A percentile compares a stretch with the other conserved stretches of the same genome.
These are phyloP conservation scores for Raffaelea arxii DNA, from an alignment of 2,329 filamentous ascomycete genomes.

Conservation along the genomic window DNA sequence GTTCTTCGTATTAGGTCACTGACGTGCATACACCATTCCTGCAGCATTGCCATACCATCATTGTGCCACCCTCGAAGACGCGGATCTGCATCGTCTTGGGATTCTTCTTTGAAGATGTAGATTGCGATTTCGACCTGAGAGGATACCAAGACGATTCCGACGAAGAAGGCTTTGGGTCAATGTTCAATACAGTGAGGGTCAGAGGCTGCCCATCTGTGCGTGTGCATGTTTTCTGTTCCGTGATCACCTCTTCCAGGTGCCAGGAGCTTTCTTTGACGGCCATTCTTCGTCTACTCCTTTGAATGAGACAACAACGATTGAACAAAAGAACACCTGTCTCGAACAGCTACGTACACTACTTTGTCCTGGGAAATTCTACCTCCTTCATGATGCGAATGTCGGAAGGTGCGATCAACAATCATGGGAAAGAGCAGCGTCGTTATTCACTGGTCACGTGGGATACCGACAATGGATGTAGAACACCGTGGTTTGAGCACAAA, in stretches of 20 bases:
- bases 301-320: no score
- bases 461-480: no score
- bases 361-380: no score
- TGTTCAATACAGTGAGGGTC: conserved; percentile 2
- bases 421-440: no score
- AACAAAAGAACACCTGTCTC: no score
- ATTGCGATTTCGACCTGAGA: not conserved
- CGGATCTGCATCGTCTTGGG: not conserved
- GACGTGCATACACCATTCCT: not conserved
- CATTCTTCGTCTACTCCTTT: not conserved
- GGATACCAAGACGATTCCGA: not conserved
- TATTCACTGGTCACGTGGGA: no score
- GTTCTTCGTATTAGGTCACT: not conserved
- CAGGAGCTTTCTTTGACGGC: conserved; percentile 1
- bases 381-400: no score
- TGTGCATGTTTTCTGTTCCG: conserved; percentile 5
- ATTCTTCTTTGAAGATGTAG: not conserved
- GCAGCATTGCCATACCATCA: not conserved
- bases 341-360: no score
- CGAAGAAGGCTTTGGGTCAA: not conserved
- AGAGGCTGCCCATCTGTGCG: not conserved
- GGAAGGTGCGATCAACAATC: no score
- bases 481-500: no score
- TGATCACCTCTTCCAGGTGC: conserved; percentile 13
- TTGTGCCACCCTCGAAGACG: not conserved